Base-by-base conservation (phyloP, 441 rosid genomes). In the Populus trichocarpa region DNA sequence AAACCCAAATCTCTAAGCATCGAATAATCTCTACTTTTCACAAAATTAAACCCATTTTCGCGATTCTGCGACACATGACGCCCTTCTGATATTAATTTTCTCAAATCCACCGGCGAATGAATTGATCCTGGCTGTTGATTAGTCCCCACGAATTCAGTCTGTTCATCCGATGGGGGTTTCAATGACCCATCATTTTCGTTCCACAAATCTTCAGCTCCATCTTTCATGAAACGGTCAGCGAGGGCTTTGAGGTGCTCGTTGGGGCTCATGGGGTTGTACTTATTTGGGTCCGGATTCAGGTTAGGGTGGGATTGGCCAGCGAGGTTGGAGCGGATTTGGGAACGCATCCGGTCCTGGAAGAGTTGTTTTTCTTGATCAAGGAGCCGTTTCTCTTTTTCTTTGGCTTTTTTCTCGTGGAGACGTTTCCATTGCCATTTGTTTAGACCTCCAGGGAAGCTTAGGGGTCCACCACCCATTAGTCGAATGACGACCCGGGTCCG, bases 151-250 rank as follows among this genome's bases (percentile, higher is more conserved):
- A 70, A 65, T 6, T 72, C 79, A 11, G 81, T 59, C 66, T 78
- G 74, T 78, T 81, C 84, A 82, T 77, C 75, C 2, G 81, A 16
- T 30, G 75, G 26, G 23, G 83, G 61, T 75, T 81, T 84, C 75
- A 92, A 75, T 0, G 96, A 96, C 1, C 98, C 98, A 23, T 93
- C 98, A 18, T 86, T 86, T 64, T 93, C 89, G 42, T 93, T 94
- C 98, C 98, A 96, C 82, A 96, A 79, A 81, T 96, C 98, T 83
- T 89, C 95, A 0, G 98, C 98, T 72, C 97, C 97, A 75, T 85
- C 87, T 75, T 86, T 90, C 89, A 92, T 89, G 89, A 96, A 96
- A 75, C 98, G 93, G 84, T 92, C 97, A 65, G 99, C 98, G 8
- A 96, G 83, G 22, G 88, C 89, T 77, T 88, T 96, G 69, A 94